A percentile compares a stretch with the other conserved stretches of the same genome.
These are phyloP conservation scores for sweet orange (Citrus sinensis) DNA, from an alignment of 345 rosid genomes.

Conservation along the genomic window DNA sequence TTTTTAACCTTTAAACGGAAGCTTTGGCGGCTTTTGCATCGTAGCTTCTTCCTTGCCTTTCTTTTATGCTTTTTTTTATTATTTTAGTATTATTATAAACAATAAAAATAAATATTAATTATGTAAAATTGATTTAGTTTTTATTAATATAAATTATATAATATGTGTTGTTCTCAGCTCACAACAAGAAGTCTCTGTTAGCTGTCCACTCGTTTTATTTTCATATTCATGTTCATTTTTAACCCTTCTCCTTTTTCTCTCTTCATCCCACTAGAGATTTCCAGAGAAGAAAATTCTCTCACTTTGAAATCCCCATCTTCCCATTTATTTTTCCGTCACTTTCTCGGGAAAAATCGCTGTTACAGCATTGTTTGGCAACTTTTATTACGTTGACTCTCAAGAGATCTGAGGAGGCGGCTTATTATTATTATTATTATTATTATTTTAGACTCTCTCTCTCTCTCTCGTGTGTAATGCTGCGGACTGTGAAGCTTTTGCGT, in stretches of 20 bases:
- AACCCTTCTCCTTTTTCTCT: constrained; percentile 19
- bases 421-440: not conserved
- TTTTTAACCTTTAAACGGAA: constrained; percentile 7
- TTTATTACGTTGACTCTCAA: not conserved
- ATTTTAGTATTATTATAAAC: not conserved
- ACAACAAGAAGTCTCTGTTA: constrained; percentile 36
- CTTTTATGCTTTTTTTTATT: not conserved
- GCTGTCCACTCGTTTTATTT: constrained; percentile 73
- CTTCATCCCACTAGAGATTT: constrained; percentile 19
- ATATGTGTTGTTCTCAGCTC: constrained; percentile 19
- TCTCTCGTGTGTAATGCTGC: constrained; percentile 38
- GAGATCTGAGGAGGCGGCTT: constrained; percentile 8
- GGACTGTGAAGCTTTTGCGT: constrained; percentile 32
- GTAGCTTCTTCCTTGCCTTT: not conserved
- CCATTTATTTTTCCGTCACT: constrained; percentile 13
- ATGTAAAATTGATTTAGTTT: not conserved
- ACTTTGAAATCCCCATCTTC: constrained; percentile 16
- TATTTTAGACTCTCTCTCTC: constrained; percentile 13
- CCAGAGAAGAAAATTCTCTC: constrained; percentile 27
- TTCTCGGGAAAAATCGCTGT: constrained; percentile 16
- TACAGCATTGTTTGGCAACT: not conserved
- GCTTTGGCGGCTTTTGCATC: constrained; percentile 39
- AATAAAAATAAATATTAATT: not conserved
- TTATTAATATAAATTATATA: not conserved
- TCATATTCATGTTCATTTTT: constrained; percentile 3